Evolutionary conservation across 805 yeast genomes (phyloP), one percentile per base, ranked within the genome.

Genomic region (Lipomyces yamadae): DNA sequence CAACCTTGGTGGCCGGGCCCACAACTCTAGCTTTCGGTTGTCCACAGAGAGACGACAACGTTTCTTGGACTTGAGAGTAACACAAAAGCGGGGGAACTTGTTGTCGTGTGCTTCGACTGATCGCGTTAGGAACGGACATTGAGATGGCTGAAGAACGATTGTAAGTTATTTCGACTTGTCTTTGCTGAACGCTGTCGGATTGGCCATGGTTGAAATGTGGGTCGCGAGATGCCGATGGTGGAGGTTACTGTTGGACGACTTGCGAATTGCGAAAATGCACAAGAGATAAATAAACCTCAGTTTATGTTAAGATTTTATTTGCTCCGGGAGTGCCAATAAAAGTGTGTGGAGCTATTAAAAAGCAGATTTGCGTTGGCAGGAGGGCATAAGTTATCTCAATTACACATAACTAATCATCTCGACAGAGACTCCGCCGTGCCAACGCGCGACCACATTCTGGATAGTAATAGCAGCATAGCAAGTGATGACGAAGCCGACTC

Each of bases 401-500:
- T 6, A 42, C 18, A 24, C 4, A 18, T 42, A 42, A 42, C 48
- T 11, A 15, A n/a, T 24, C 29, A 15, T 15, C 48, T 42, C 24
- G 3, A 29, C 10, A 52, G 55, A 8, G 34, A 52, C 55, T 52
- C 55, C n/a, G 34, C 30, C 34, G 55, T 33, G 32, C 55, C 65
- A 24, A 24, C 66, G 52, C 63, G 63, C 34, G 62, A 58, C 63
- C 53, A 58, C 34, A 63, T 66, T 53, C 68, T 66, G 10, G 68
- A 61, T 61, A 57, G 32, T 24, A 63, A 64, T 29, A 58, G 63
- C 62, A 64, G 64, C 34, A 58, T 67, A 29, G 68, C 68, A 48
- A 67, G 70, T 50, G 70, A 67, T 56, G 70, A 67, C 52, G 70
- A 64, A 33, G 64, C 59, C 37, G 70, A 67, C 55, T 45, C 64